Base-by-base conservation (phyloP, 306 rosid genomes). In the Rubus idaeus region DNA sequence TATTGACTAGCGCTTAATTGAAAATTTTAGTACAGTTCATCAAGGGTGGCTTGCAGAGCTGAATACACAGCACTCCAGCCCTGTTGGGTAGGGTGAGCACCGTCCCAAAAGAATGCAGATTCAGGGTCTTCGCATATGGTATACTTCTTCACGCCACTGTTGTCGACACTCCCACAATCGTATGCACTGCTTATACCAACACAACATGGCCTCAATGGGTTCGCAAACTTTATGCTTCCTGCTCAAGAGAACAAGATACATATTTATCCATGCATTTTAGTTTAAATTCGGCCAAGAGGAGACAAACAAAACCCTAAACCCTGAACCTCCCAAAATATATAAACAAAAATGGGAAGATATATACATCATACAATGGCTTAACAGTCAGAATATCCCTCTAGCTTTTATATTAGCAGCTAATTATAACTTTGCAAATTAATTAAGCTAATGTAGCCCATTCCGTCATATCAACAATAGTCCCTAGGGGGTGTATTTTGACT, bases 81-180 rank as follows among this genome's bases (percentile, higher is more conserved):
- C 41, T 89, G 88, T 42, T 95, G 84, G 2, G 97, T 83, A 1
- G 98, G 97, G 65, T 95, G 98, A 60, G 78, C 89, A 35, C 35
- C 7, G 74, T 95, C 98, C 98, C 98, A 95, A 74, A 95, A 95
- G 89, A 95, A 95, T 17, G 96, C 68, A 0, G 92, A 78, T 70
- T 80, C 61, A 0, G 97, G 97, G 42, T 88, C 53, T 17, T 87
- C 80, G 52, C 98, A 95, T 0, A 95, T 77, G n/a, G 52, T 73
- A 63, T 88, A 95, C 70, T 84, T 89, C 86, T 82, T 95, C 23
- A 67, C 84, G 0, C 85, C 87, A 9, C 78, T 83, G 16, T 20
- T 23, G 16, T 86, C 93, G 13, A 90, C 83, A 57, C 86, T 88
- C 55, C 97, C 98, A 56, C 98, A 95, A 0, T 71, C 81, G 77